These are phyloP conservation scores for Bryoerythrophyllum caledonicum DNA, from an alignment of 225 moss, liverwort and hornwort species.

Conservation along the genomic window DNA sequence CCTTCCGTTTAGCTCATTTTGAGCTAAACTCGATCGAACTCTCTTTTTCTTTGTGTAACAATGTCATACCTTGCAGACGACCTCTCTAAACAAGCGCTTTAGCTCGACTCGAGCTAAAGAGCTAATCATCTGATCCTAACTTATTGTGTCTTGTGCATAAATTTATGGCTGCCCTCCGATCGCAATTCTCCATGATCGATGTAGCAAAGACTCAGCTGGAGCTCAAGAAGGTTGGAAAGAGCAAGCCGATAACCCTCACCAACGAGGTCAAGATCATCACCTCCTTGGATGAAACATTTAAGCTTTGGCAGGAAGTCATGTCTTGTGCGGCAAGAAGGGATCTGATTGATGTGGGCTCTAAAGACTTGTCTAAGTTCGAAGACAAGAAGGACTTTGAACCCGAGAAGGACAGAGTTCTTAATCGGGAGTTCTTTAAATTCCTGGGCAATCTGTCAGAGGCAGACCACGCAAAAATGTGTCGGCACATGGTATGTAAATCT, in stretches of 20 bases:
- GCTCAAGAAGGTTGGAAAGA: not conserved
- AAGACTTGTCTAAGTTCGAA: too few relatives aligned
- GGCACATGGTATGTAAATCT: not conserved
- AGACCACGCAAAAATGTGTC: not conserved
- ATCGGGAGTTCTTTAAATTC: too few relatives aligned
- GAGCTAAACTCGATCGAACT: not conserved
- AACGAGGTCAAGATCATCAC: not conserved
- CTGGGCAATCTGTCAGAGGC: not conserved
- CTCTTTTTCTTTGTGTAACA: not conserved
- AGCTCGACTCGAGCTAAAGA: constrained; percentile 4
- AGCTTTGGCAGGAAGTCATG: too few relatives aligned
- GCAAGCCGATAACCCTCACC: not conserved
- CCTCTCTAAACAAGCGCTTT: not conserved
- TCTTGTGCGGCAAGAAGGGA: too few relatives aligned
- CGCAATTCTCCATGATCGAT: not conserved
- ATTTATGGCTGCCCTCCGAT: not conserved
- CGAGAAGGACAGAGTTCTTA: too few relatives aligned
- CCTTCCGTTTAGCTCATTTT: not conserved
- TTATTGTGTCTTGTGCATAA: not conserved
- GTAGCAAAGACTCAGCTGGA: not conserved
- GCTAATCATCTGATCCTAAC: too few relatives aligned
- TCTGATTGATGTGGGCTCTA: too few relatives aligned
- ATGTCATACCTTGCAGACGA: not conserved
- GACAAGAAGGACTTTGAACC: too few relatives aligned
- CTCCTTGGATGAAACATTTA: not conserved